phyloP scores from a whole-genome alignment of 75 land plant species.

The Gnetum montanum region DNA sequence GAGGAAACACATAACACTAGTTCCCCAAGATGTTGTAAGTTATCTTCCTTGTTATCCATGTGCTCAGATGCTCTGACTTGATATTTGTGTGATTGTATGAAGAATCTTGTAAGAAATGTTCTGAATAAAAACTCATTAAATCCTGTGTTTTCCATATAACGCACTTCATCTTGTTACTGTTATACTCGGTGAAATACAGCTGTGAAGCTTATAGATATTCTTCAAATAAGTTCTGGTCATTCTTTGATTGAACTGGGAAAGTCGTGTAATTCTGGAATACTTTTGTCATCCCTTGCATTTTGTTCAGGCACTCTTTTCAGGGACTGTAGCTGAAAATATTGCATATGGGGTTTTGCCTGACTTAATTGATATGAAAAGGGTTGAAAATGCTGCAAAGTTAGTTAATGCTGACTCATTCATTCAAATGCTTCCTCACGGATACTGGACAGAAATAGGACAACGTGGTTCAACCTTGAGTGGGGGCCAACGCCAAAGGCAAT shows the following conservation, averaged over 20 bases:
- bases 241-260: too few species aligned
- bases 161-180: too few species aligned
- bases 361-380: constrained; percentile 56
- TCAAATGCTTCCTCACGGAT: constrained; percentile 58
- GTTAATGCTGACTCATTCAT: constrained; percentile 93
- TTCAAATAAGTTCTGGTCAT: too few species aligned
- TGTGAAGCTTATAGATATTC: too few species aligned
- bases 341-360: constrained; percentile 64
- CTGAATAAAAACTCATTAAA: too few species aligned
- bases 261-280: neutral
- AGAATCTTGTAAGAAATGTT: too few species aligned
- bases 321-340: constrained; percentile 93
- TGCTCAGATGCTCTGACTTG: too few species aligned
- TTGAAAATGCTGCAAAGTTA: constrained; percentile 56
- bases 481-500: constrained; percentile 91
- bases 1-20: constrained; percentile 64
- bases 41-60: neutral
- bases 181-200: too few species aligned
- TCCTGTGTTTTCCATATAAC: too few species aligned
- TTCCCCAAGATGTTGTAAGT: constrained; percentile 88
- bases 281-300: constrained; percentile 5
- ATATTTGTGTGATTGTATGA: too few species aligned
- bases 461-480: constrained; percentile 84
- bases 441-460: constrained; percentile 63
- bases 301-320: constrained; percentile 70